phyloP scores from a whole-genome alignment of 106 monocot species.

The Platanthera zijinensis region DNA sequence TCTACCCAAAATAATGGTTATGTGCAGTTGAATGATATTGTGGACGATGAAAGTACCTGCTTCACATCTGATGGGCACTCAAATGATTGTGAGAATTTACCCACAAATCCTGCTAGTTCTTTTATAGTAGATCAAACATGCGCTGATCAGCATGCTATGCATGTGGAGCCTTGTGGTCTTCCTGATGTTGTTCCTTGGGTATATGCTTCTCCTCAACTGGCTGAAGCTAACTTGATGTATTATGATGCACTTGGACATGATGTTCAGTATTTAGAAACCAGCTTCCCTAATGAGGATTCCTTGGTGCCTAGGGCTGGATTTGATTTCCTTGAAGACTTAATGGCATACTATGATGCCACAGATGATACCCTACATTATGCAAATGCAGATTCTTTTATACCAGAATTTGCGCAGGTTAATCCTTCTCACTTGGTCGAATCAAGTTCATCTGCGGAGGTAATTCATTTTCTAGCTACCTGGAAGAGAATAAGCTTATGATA shows the following conservation, averaged over 20 bases:
- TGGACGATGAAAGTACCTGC: background rate
- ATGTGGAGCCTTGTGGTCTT: background rate
- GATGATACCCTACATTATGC: background rate
- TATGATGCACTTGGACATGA: background rate
- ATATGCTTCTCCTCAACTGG: background rate
- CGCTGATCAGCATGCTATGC: background rate
- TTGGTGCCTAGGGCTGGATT: background rate
- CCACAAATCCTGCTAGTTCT: too few relatives aligned
- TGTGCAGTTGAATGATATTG: background rate
- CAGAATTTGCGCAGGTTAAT: background rate
- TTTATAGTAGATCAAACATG: too few relatives aligned
- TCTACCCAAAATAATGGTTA: background rate
- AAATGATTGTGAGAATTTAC: background rate
- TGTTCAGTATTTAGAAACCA: background rate
- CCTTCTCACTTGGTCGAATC: background rate
- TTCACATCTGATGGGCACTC: background rate
- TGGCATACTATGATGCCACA: slow-evolving; percentile 4
- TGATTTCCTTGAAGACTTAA: background rate
- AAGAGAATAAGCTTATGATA: background rate
- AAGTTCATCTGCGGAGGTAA: background rate
- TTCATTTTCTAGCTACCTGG: background rate
- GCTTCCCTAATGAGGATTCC: background rate
- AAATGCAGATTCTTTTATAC: background rate
- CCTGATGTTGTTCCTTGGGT: background rate
- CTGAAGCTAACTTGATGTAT: background rate